These are phyloP conservation scores for Groenewaldozyma auringiensis DNA, from an alignment of 1,139 yeast species.

Conservation along the genomic window DNA sequence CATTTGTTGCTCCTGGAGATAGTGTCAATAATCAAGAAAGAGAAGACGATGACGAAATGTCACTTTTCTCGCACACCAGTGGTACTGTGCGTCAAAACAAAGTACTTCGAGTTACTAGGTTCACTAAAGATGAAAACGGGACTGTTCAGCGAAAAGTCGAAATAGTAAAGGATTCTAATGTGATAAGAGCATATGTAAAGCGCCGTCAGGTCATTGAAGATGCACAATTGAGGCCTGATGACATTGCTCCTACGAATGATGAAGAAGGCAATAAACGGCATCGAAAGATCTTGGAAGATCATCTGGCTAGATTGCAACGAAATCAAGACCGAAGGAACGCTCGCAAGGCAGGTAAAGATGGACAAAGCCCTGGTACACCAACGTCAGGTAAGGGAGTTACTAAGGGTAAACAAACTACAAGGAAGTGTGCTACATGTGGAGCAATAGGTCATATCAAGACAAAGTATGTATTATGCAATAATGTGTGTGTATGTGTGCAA, in stretches of 20 bases:
- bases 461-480: constrained; percentile 41
- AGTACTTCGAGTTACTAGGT: constrained; percentile 68
- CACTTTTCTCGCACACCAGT: constrained; percentile 29
- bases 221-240: constrained; percentile 55
- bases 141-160: constrained; percentile 78
- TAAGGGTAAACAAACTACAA: constrained; percentile 56
- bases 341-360: constrained; percentile 40
- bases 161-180: constrained; percentile 72
- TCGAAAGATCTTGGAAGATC: constrained; percentile 71
- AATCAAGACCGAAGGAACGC: constrained; percentile 58
- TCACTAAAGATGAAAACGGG: constrained; percentile 78
- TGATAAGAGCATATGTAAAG: constrained; percentile 77
- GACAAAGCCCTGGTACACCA: constrained; percentile 32
- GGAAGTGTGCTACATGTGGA: constrained; percentile 93
- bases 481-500: too few species aligned
- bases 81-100: constrained; percentile 28
- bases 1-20: constrained; percentile 4
- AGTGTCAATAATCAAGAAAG: constrained; percentile 1
- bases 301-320: constrained; percentile 75
- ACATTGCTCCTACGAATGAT: constrained; percentile 72
- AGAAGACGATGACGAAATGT: constrained; percentile 30
- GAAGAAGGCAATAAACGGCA: constrained; percentile 76
- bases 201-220: constrained; percentile 72
- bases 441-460: constrained; percentile 92
- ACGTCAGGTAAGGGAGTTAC: constrained; percentile 28